Percentiles rank a stretch among this genome's conserved stretches.
phyloP scores from a whole-genome alignment of 2,329 filamentous ascomycete species.

The Claviceps purpurea region DNA sequence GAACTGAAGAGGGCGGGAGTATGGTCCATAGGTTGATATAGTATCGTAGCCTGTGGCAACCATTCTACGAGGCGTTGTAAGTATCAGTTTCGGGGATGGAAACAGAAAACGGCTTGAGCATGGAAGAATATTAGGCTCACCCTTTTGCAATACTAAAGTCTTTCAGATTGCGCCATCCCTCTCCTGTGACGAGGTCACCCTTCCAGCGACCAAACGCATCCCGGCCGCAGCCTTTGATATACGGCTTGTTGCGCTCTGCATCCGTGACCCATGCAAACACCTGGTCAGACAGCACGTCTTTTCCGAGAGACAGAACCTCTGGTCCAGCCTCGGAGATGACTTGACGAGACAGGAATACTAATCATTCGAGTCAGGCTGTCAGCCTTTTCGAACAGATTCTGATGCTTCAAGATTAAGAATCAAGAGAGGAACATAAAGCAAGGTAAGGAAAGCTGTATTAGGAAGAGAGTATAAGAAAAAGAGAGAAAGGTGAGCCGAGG shows the following conservation, averaged over 20 bases:
- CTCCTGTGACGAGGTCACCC: conserved; percentile 46
- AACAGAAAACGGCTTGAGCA: neutral
- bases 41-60: conserved; percentile 47
- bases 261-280: conserved; percentile 48
- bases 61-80: conserved; percentile 23
- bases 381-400: neutral
- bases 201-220: conserved; percentile 48
- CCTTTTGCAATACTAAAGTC: conserved; percentile 45
- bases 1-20: conserved; percentile 47
- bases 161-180: conserved; percentile 53
- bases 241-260: conserved; percentile 51
- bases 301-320: conserved; percentile 34
- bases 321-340: conserved; percentile 25
- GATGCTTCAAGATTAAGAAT: no score
- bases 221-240: conserved; percentile 40
- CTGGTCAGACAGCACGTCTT: conserved; percentile 37
- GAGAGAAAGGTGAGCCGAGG: neutral
- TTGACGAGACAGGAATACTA: conserved; percentile 35
- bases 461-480: neutral
- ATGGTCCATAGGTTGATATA: conserved; percentile 27
- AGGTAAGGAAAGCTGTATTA: neutral
- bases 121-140: conserved; percentile 8
- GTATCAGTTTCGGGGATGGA: neutral
- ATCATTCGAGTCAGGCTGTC: neutral
- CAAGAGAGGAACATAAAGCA: neutral